Evolutionary conservation across 1,139 yeast genomes (phyloP).

Genomic region (Debaryomyces psychrophilus): DNA sequence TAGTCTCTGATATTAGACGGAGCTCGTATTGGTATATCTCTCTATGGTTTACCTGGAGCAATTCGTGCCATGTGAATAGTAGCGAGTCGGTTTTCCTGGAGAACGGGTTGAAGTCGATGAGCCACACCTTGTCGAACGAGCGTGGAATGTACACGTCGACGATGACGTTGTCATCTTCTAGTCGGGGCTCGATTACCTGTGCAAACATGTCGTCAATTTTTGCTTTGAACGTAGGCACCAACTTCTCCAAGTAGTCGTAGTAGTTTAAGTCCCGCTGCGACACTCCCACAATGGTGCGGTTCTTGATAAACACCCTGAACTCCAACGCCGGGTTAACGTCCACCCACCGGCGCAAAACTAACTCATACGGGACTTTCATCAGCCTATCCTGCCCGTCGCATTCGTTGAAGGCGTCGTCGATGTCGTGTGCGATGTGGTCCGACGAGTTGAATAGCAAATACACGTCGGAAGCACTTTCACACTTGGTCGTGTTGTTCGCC

Average conservation of each 20-base stretch:
- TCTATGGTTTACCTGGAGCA: slow-evolving; percentile 33
- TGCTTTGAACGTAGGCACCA: slow-evolving; percentile 49
- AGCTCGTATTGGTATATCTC: slow-evolving; percentile 35
- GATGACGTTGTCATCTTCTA: slow-evolving; percentile 61
- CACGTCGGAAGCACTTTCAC: slow-evolving; percentile 70
- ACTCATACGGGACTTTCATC: slow-evolving; percentile 47
- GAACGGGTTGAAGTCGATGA: slow-evolving; percentile 88
- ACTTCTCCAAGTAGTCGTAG: slow-evolving; percentile 63
- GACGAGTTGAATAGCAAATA: slow-evolving; percentile 83
- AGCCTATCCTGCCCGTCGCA: slow-evolving; percentile 22
- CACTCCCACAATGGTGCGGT: slow-evolving; percentile 65
- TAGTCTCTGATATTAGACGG: slow-evolving; percentile 69
- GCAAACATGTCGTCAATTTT: slow-evolving; percentile 60
- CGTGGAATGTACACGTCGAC: slow-evolving; percentile 83
- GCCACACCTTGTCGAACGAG: slow-evolving; percentile 64
- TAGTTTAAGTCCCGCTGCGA: slow-evolving; percentile 86
- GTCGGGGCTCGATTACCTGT: slow-evolving; percentile 44
- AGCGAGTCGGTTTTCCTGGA: slow-evolving; percentile 74
- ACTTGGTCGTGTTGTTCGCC: slow-evolving; percentile 73
- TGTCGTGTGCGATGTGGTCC: slow-evolving; percentile 83
- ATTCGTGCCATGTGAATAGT: slow-evolving; percentile 83
- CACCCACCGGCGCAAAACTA: slow-evolving; percentile 81
- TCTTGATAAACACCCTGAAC: slow-evolving; percentile 78
- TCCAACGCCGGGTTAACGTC: slow-evolving; percentile 85
- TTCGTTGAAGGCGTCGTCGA: slow-evolving; percentile 69